Evolutionary conservation across 306 rosid genomes (phyloP).

Genomic region (Canavalia gladiata): DNA sequence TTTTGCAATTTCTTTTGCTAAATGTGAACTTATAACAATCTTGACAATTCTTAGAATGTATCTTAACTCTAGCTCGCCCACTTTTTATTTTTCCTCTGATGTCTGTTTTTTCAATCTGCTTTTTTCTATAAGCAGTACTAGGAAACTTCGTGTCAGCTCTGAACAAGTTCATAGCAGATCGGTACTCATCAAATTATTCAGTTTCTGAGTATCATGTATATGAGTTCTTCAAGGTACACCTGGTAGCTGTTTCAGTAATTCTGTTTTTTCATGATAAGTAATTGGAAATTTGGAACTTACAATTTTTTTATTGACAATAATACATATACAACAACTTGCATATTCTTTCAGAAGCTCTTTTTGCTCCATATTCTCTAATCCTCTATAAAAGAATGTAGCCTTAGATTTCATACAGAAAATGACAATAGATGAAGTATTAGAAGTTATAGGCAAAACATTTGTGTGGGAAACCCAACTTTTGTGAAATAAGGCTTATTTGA

Average conservation of each 20-base stretch:
- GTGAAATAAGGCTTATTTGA: neutral
- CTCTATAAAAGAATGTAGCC: neutral
- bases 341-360: slow-evolving; percentile 11
- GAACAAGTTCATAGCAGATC: slow-evolving; percentile 85
- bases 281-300: slow-evolving; percentile 18
- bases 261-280: neutral
- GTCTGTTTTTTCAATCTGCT: slow-evolving; percentile 24
- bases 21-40: neutral
- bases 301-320: neutral
- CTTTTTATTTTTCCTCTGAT: slow-evolving; percentile 9
- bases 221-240: slow-evolving; percentile 88
- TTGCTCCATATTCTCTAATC: neutral
- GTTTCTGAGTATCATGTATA: slow-evolving; percentile 92
- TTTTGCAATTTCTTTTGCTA: neutral
- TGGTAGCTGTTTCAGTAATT: slow-evolving; percentile 22
- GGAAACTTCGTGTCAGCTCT: slow-evolving; percentile 91
- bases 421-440: neutral
- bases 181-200: slow-evolving; percentile 68
- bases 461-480: slow-evolving; percentile 5
- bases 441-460: neutral
- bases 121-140: slow-evolving; percentile 61
- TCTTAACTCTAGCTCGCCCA: slow-evolving; percentile 11
- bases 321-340: neutral
- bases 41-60: neutral
- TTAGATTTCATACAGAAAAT: neutral